phyloP scores from a whole-genome alignment of 768 basidiomycete species.

The Phallus indusiatus region DNA sequence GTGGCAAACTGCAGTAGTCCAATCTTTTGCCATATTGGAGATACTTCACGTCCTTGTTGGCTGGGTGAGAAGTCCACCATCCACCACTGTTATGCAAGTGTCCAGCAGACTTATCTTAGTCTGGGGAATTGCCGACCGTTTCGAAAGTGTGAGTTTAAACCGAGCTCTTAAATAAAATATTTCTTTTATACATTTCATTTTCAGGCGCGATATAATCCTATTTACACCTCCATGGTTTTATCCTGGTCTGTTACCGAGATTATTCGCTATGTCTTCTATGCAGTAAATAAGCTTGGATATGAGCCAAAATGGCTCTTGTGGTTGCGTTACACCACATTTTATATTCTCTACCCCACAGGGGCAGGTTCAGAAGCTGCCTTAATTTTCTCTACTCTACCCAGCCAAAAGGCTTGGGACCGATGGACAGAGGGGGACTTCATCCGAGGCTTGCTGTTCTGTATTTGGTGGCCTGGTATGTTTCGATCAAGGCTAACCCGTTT shows the following conservation, averaged over 20 bases:
- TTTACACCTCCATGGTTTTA: conserved; percentile 86
- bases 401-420: conserved; percentile 27
- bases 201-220: conserved; percentile 62
- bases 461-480: conserved; percentile 83
- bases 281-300: conserved; percentile 47
- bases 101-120: conserved; percentile 72
- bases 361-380: conserved; percentile 86
- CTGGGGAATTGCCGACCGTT: conserved; percentile 71
- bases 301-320: conserved; percentile 44
- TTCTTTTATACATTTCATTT: not conserved
- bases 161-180: not conserved
- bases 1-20: conserved; percentile 54
- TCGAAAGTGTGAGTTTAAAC: conserved; percentile 40
- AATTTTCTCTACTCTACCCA: conserved; percentile 66
- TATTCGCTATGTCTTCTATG: conserved; percentile 87
- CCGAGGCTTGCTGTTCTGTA: conserved; percentile 51
- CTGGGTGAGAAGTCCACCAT: conserved; percentile 68
- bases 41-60: conserved; percentile 72
- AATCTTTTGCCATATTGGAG: conserved; percentile 78
- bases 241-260: conserved; percentile 91
- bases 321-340: conserved; percentile 90
- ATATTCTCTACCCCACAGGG: conserved; percentile 86
- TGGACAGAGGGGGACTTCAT: conserved; percentile 53
- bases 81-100: conserved; percentile 73
- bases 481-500: conserved; percentile 8